Conservation (phyloP, 2,329 filamentous ascomycete genomes). For the Cadophora sp. region DNA sequence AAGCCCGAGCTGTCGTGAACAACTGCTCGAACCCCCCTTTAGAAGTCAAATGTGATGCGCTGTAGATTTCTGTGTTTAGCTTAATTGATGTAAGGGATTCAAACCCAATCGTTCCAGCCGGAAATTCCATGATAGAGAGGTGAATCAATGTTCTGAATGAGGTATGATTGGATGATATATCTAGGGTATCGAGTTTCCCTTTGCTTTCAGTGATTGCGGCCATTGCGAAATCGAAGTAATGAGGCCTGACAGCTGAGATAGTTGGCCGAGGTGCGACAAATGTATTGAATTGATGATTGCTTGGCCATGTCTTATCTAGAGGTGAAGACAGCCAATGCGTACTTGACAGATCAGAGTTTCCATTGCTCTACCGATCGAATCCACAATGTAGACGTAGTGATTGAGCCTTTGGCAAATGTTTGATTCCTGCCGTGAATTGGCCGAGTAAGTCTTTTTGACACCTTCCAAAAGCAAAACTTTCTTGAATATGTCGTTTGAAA, state of each 20-base stretch:
- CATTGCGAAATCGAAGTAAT: neutral
- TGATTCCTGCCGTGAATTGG: neutral
- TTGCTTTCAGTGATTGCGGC: neutral
- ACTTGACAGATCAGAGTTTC: neutral
- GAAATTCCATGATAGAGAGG: neutral
- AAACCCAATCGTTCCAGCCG: neutral
- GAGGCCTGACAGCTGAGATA: neutral
- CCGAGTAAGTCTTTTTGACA: neutral
- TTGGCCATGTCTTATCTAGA: neutral
- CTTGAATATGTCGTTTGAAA: neutral
- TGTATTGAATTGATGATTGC: neutral
- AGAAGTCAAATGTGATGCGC: neutral
- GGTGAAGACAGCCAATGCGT: neutral
- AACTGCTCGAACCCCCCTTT: neutral
- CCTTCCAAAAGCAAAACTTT: neutral
- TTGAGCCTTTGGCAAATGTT: neutral
- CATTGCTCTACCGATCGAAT: neutral
- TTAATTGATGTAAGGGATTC: neutral
- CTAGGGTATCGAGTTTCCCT: neutral
- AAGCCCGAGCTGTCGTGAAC: neutral
- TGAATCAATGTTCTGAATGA: neutral
- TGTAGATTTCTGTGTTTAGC: neutral
- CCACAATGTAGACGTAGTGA: neutral
- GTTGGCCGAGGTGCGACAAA: neutral
- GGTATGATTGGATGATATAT: neutral